Evolutionary conservation across 495 filamentous ascomycete genomes (phyloP).

Genomic region (Hyaloscypha finlandica): DNA sequence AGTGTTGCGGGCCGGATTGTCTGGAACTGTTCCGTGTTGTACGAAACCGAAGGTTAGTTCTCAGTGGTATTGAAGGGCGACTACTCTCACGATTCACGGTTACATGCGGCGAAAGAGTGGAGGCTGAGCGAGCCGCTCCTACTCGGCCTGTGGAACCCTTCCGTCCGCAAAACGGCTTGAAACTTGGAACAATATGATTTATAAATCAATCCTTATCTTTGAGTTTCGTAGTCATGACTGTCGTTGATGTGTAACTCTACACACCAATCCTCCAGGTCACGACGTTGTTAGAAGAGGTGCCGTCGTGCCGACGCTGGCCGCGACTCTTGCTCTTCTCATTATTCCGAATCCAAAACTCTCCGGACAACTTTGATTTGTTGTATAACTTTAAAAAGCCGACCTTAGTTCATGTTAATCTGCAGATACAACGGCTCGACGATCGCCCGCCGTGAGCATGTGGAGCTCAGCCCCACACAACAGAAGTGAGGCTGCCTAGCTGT

Average conservation of each 20-base stretch:
- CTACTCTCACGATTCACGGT: not conserved
- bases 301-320: not conserved
- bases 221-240: not conserved
- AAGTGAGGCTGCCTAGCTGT: not conserved
- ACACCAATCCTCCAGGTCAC: not conserved
- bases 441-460: not conserved
- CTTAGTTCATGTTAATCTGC: not conserved
- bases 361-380: not conserved
- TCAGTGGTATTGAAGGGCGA: not conserved
- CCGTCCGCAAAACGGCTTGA: not conserved
- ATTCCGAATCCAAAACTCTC: not conserved
- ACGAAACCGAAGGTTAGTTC: not conserved
- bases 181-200: not conserved
- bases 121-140: not conserved
- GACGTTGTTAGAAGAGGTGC: not conserved
- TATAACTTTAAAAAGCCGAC: not conserved
- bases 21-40: not conserved
- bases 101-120: not conserved
- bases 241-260: not conserved
- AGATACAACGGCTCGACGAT: not conserved
- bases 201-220: constrained; percentile 2
- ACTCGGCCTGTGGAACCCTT: not conserved
- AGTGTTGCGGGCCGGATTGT: not conserved
- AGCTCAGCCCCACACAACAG: not conserved
- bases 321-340: not conserved